Evolutionary conservation across 2,329 filamentous ascomycete genomes (phyloP).

Genomic region (Nemania sp.): DNA sequence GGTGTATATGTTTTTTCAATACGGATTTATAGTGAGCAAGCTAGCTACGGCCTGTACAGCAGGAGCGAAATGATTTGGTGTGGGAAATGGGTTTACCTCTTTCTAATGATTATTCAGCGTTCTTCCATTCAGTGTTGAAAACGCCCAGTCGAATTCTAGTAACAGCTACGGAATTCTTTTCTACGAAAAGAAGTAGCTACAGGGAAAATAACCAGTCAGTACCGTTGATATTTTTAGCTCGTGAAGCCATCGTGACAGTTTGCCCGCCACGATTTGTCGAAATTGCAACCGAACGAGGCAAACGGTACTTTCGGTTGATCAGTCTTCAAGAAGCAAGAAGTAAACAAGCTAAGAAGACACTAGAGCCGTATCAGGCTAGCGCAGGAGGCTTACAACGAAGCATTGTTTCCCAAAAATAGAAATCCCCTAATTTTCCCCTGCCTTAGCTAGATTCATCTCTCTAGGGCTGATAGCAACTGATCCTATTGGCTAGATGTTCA

Average conservation of each 20-base stretch:
- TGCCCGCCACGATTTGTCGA: neutral
- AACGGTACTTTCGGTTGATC: neutral
- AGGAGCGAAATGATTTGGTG: conserved; percentile 6
- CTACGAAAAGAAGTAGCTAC: neutral
- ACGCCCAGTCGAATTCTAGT: neutral
- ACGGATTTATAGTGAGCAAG: conserved; percentile 13
- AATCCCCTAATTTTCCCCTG: neutral
- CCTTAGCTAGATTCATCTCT: conserved; percentile 3
- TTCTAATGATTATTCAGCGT: neutral
- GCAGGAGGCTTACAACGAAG: neutral
- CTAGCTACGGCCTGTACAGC: neutral
- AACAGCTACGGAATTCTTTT: neutral
- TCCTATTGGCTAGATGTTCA: neutral
- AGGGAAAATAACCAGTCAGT: conserved; percentile 23
- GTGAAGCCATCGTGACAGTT: neutral
- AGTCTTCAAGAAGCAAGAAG: too few relatives aligned
- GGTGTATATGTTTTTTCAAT: conserved; percentile 2
- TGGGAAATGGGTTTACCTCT: neutral
- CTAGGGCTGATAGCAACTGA: conserved; percentile 3
- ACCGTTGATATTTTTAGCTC: neutral
- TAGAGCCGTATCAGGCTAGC: neutral
- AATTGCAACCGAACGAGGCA: neutral
- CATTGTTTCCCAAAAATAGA: neutral
- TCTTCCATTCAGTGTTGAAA: neutral
- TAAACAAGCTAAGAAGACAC: neutral